These are phyloP conservation scores for Amyloporia xantha DNA, from an alignment of 768 basidiomycete genomes.

Conservation along the genomic window DNA sequence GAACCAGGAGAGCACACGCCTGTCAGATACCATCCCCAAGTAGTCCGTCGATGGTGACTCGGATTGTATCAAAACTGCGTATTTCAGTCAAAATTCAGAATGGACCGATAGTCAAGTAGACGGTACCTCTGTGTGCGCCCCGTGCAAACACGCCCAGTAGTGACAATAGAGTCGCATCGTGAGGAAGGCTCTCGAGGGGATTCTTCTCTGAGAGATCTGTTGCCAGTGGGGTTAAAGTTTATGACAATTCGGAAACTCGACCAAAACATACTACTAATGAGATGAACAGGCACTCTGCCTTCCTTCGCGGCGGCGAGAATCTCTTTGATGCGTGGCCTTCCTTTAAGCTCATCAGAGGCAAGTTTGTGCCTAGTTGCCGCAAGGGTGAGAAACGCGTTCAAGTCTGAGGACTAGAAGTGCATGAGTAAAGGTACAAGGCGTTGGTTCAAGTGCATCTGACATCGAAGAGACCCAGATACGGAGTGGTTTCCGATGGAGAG, in stretches of 20 bases:
- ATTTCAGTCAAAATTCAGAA: background rate
- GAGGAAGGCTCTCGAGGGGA: conserved; percentile 54
- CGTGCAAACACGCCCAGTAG: conserved; percentile 61
- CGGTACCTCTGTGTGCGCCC: conserved; percentile 68
- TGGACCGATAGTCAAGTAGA: background rate
- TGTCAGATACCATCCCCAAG: conserved; percentile 73
- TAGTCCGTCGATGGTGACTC: conserved; percentile 38
- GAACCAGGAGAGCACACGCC: conserved; percentile 65
- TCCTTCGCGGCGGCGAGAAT: conserved; percentile 71
- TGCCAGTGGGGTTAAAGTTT: background rate
- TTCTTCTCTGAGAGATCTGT: conserved; percentile 87
- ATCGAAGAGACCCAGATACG: conserved; percentile 63
- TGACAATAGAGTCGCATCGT: conserved; percentile 57
- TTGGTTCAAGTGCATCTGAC: conserved; percentile 39
- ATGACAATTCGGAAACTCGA: conserved; percentile 5
- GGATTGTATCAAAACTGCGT: conserved; percentile 50
- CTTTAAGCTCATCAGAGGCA: conserved; percentile 49
- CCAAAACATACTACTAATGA: conserved; percentile 67
- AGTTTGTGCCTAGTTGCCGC: conserved; percentile 75
- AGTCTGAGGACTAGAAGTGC: conserved; percentile 61
- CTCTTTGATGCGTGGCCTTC: conserved; percentile 52
- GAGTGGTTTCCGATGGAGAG: conserved; percentile 18
- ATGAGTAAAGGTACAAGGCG: background rate
- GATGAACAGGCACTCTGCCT: conserved; percentile 65
- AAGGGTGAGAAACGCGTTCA: conserved; percentile 81